Base-by-base conservation (phyloP, 768 basidiomycete species). In the Roridomyces roridus region DNA sequence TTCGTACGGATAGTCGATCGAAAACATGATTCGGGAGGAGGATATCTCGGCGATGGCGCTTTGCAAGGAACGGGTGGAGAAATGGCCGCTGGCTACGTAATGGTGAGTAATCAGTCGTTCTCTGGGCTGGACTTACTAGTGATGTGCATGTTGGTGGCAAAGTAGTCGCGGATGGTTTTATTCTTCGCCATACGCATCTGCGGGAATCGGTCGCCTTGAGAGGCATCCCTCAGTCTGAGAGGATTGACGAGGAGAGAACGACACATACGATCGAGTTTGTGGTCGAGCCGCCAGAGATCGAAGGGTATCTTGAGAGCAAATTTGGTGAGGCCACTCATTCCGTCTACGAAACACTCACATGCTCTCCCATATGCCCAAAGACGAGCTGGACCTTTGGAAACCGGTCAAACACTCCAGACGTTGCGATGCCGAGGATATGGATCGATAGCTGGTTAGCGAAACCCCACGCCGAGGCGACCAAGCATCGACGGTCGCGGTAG, bases 1-100 rank as follows among this genome's bases (percentile, higher is more conserved):
- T 37, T 64, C 63, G 29, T 64, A 64, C 9, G 63, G 63, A 35
- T 60, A 64, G 42, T 64, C 63, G 49, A 64, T 58, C 18, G 62
- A 64, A 34, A 59, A 59, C 55, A 59, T 64, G 8, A 60, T 64
- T 2, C 59, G 52, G 5, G 51, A 54, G 1, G 61, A 17, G 5
- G 57, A 55, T 6, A 63, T 44, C 42, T 63, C 61, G 9, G 61
- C 46, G 18, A 63, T 58, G 23, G 61, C 61, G 18, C 54, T 46
- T 18, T 58, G 57, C 28, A 63, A 20, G 18, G 61, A 63, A 1
- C 48, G 56, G 15, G 61, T 63, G 21, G 61, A 63, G 29, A 63
- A 63, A 8, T 57, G 25, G 10, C 61, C 61, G 46, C 61, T 63
- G 10, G 61, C 61, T 63, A 21, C 6, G 6, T 5, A 31, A 10